Conservation (phyloP, 148 eudicot genomes). For the Fallopia convolvulus region DNA sequence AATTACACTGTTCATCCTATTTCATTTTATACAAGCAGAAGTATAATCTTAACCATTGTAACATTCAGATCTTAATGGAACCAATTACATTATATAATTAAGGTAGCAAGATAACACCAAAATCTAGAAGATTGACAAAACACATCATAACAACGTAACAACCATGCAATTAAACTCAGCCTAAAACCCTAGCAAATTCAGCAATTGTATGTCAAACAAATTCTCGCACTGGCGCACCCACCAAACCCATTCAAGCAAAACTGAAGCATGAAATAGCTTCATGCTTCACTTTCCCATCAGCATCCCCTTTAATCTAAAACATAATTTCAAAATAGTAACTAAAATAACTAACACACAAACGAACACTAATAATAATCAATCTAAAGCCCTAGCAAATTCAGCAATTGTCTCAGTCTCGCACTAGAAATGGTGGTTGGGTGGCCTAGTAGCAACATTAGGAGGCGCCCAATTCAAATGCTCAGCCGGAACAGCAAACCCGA, state of each 20-base stretch:
- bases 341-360: neutral
- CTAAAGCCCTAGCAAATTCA: too few species aligned
- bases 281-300: neutral
- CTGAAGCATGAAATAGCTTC: neutral
- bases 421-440: slow-evolving; percentile 11
- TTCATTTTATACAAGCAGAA: too few species aligned
- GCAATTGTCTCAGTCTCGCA: too few species aligned
- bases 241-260: neutral
- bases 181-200: neutral
- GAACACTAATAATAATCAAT: neutral
- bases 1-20: neutral
- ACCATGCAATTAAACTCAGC: neutral
- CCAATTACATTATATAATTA: neutral
- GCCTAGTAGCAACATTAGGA: neutral
- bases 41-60: neutral
- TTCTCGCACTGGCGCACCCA: too few species aligned
- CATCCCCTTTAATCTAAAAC: neutral
- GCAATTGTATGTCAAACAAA: neutral
- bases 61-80: neutral
- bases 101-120: neutral
- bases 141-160: neutral
- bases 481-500: slow-evolving; percentile 1
- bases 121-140: neutral
- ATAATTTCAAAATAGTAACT: neutral
- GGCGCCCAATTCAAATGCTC: slow-evolving; percentile 9